Conservation (phyloP, 805 yeast species). For the Lipomyces kockii region DNA sequence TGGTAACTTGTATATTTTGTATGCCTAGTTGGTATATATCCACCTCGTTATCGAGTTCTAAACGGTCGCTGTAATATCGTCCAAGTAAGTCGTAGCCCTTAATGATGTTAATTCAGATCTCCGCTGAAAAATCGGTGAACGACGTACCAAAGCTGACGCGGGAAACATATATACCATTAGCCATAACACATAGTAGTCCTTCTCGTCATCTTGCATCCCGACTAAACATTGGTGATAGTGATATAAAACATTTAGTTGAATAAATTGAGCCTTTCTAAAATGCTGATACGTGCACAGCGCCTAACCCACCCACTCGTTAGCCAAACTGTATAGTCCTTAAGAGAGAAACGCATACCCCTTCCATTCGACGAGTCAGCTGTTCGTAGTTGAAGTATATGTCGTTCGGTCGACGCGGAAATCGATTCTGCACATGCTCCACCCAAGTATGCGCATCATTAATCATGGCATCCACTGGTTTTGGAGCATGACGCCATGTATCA, state of each 20-base stretch:
- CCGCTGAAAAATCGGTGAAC: background rate
- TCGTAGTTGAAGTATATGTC: constrained; percentile 10
- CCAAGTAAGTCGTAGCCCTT: constrained; percentile 2
- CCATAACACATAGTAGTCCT: constrained; percentile 6
- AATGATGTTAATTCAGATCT: background rate
- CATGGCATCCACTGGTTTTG: background rate
- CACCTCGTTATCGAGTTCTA: background rate
- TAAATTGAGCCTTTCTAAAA: background rate
- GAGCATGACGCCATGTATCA: background rate
- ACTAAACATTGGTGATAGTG: constrained; percentile 8
- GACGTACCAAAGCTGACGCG: background rate
- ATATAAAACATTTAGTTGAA: constrained; percentile 8
- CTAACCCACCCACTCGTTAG: background rate
- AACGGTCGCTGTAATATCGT: background rate
- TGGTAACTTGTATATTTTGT: background rate
- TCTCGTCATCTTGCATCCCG: constrained; percentile 3
- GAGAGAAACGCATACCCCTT: background rate
- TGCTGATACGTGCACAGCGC: constrained; percentile 12
- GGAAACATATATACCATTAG: constrained; percentile 16
- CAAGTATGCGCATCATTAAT: constrained; percentile 12
- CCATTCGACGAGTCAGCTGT: constrained; percentile 2
- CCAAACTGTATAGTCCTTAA: background rate
- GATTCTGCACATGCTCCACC: constrained; percentile 18
- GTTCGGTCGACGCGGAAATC: constrained; percentile 16
- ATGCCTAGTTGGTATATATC: background rate